These are phyloP conservation scores for Gracilaria gracilis DNA, from an alignment of 23 red algal species.

Conservation along the genomic window DNA sequence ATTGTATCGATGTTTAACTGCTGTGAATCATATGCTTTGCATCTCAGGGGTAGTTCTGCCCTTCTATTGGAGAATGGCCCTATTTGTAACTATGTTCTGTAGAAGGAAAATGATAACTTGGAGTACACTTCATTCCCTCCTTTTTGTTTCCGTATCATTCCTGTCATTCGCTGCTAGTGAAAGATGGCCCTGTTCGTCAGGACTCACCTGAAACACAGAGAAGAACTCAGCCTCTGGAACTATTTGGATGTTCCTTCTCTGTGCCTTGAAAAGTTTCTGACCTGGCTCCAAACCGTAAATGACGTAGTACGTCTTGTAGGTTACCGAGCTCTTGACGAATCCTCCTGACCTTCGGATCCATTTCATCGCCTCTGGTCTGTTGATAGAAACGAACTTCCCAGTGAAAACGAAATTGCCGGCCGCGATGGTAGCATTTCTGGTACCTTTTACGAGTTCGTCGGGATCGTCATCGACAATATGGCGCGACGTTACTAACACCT, in stretches of 20 bases:
- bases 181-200: background rate
- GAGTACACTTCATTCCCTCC: background rate
- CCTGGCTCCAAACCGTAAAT: slow-evolving; percentile 68
- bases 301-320: slow-evolving; percentile 72
- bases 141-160: background rate
- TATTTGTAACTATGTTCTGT: too few relatives aligned
- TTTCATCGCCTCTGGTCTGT: slow-evolving; percentile 49
- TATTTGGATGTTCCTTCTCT: slow-evolving; percentile 40
- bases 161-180: too few relatives aligned
- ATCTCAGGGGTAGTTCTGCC: too few relatives aligned
- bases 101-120: background rate
- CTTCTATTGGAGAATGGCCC: too few relatives aligned
- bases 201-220: slow-evolving; percentile 32
- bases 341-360: slow-evolving; percentile 53
- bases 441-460: background rate
- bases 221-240: slow-evolving; percentile 63
- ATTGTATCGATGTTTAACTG: background rate
- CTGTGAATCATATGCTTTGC: too few relatives aligned
- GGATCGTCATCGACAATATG: slow-evolving; percentile 52
- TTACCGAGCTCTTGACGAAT: slow-evolving; percentile 40
- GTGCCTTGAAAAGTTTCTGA: slow-evolving; percentile 61
- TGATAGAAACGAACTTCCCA: slow-evolving; percentile 50
- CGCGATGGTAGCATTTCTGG: background rate
- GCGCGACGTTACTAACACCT: background rate
- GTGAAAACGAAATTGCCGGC: slow-evolving; percentile 77